Evolutionary conservation across 2,329 filamentous ascomycete genomes (phyloP), one percentile per base, ranked within the genome.

Genomic region (Fusarium sp.): DNA sequence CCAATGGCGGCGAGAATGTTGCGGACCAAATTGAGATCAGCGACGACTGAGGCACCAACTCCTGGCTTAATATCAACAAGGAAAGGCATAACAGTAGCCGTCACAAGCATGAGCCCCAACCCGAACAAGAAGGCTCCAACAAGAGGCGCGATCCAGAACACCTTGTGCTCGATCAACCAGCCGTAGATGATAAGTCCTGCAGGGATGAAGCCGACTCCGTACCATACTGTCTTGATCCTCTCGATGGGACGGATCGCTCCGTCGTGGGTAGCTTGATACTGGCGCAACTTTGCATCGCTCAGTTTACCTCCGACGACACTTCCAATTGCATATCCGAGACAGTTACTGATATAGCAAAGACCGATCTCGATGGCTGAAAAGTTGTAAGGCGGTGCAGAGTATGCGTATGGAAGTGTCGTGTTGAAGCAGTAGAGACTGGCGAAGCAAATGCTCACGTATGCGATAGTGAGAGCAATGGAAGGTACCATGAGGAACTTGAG

Each of bases 361-460:
- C 55, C 55, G 11, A 59, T 54, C 10, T 59, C 55, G 6, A 59
- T 54, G 15, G 46, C 33, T 6, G 55, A 59, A 15, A 59, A 59
- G 17, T 54, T 59, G 30, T 59, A 59, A 7, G 55, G 46, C 3
- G 17, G 20, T 12, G 46, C 55, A 3, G 55, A 23, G 17, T 59
- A 59, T 15, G 55, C 55, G 20, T 54, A 59, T 0, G 55, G 55
- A 30, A 59, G 55, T 2, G 55, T 59, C 0, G 55, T 59, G 20
- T 53, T 59, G 15, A 59, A 33, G 18, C 46, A 59, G 6, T 59
- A 59, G 2, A 59, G 20, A 17, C 55, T 54, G 14, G 46, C 55
- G 18, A 54, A 59, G 27, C 55, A 59, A 3, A 59, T 54, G 35
- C 55, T 59, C 13, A 59, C 55, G 18, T 59, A 59, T 4, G 35